A percentile compares a stretch with the other conserved stretches of the same genome.
Conservation (phyloP, 2,329 filamentous ascomycete species). For the Hawksworthiomyces lignivorus region DNA sequence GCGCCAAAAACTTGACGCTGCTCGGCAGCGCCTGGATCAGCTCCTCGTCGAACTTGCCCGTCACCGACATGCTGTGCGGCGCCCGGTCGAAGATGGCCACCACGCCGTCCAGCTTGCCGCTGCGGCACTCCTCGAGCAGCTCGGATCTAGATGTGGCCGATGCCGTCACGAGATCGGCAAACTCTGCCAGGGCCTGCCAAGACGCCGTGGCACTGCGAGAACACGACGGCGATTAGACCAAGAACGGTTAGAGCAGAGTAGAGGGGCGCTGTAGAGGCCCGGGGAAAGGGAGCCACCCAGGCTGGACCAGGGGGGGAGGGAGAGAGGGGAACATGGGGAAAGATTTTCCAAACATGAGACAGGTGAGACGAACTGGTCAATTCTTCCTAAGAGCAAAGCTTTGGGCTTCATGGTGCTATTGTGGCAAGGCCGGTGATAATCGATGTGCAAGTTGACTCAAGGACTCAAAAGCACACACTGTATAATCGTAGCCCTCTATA, state of each 20-base stretch:
- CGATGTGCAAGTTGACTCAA: too few species aligned
- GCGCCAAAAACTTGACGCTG: conserved; percentile 21
- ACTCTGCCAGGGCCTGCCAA: conserved; percentile 5
- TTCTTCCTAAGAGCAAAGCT: background rate
- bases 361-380: background rate
- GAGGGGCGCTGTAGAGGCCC: too few species aligned
- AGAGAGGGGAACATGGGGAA: background rate
- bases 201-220: conserved; percentile 1
- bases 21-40: conserved; percentile 38
- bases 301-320: too few species aligned
- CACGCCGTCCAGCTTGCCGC: conserved; percentile 6
- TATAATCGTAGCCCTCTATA: too few species aligned
- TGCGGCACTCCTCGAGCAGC: conserved; percentile 2
- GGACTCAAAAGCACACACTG: too few species aligned
- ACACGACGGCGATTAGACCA: background rate
- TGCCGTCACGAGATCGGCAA: conserved; percentile 4
- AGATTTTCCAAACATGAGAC: background rate
- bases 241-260: background rate
- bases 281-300: too few species aligned
- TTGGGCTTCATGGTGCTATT: background rate
- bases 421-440: too few species aligned
- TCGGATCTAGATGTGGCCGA: background rate
- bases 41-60: conserved; percentile 54
- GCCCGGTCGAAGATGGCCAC: conserved; percentile 8
- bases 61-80: conserved; percentile 29